These are phyloP conservation scores for Linnemannia exigua DNA, from an alignment of 192 early-diverging fungal genomes.

Conservation along the genomic window DNA sequence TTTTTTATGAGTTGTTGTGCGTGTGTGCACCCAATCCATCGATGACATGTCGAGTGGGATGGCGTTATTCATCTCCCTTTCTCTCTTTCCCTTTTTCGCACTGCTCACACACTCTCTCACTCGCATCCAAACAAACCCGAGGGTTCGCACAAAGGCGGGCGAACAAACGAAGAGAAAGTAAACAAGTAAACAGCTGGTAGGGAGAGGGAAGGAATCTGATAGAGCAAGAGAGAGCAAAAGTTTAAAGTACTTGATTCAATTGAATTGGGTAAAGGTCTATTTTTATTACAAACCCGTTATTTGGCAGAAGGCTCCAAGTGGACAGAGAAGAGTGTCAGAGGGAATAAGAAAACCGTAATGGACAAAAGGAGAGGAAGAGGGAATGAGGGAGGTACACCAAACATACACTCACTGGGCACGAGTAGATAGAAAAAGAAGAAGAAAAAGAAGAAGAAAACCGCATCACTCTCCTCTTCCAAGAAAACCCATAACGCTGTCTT, in stretches of 20 bases:
- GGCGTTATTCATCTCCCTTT: conserved; percentile 3
- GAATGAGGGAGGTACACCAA: no score
- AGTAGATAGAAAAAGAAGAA: background rate
- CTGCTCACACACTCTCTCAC: background rate
- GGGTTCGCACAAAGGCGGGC: background rate
- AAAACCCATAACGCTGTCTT: background rate
- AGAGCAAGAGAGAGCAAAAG: background rate
- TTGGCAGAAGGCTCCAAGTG: background rate
- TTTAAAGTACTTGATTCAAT: background rate
- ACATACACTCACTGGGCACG: no score
- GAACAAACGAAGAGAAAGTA: no score
- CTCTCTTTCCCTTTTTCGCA: background rate
- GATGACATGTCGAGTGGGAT: background rate
- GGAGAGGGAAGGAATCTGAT: background rate
- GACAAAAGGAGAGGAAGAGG: background rate
- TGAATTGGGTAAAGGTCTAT: background rate
- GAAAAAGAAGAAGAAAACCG: background rate
- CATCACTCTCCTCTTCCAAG: background rate
- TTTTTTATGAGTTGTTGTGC: background rate
- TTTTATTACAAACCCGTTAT: background rate
- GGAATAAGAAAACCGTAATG: background rate
- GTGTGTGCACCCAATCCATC: background rate
- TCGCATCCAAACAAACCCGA: background rate
- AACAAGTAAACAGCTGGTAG: background rate
- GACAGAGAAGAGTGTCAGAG: background rate